Evolutionary conservation across 1,139 yeast genomes (phyloP).

Genomic region (Protomyces lactucae-debilis): DNA sequence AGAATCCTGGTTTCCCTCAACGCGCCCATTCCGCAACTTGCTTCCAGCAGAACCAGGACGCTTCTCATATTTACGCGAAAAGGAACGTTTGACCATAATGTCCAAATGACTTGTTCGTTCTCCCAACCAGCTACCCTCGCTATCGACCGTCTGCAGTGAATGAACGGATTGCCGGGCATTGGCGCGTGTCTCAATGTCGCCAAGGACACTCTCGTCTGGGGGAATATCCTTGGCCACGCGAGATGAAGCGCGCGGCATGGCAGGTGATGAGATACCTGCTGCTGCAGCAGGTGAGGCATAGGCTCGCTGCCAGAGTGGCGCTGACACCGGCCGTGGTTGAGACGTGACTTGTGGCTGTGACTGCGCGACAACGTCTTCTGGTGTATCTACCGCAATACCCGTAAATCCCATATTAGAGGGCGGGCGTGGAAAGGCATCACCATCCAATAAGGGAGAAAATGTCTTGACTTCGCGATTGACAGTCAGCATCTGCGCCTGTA

Average conservation of each 20-base stretch:
- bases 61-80: constrained; percentile 7
- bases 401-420: background rate
- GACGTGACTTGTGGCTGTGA: background rate
- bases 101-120: constrained; percentile 3
- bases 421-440: constrained; percentile 11
- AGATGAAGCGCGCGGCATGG: background rate
- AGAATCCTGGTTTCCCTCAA: background rate
- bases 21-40: background rate
- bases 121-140: constrained; percentile 15
- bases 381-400: background rate
- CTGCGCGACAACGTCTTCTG: background rate
- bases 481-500: background rate
- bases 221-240: background rate
- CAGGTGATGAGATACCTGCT: background rate
- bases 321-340: background rate
- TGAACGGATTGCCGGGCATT: background rate
- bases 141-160: constrained; percentile 13
- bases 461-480: background rate
- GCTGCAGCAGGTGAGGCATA: background rate
- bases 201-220: background rate
- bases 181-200: background rate
- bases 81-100: constrained; percentile 12
- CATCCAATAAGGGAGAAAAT: constrained; percentile 15
- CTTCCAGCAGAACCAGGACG: background rate
- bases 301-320: background rate